phyloP scores from a whole-genome alignment of 805 yeast genomes.

The Candida xyloterini region DNA sequence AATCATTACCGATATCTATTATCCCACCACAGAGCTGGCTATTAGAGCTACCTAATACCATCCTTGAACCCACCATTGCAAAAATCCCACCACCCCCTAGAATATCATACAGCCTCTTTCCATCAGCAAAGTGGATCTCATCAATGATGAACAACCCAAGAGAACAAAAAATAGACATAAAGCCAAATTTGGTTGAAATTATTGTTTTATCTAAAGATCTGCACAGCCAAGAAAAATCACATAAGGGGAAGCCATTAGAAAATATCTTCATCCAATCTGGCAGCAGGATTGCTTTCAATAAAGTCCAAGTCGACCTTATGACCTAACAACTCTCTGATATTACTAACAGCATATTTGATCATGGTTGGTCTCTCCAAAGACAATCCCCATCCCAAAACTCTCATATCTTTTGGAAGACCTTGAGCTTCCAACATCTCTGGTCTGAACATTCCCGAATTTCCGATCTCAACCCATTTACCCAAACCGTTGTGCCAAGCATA shows the following conservation, averaged over 20 bases:
- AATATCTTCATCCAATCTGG: slow-evolving; percentile 83
- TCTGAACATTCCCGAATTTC: slow-evolving; percentile 99
- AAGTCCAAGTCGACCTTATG: slow-evolving; percentile 95
- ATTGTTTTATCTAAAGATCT: background rate
- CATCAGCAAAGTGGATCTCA: slow-evolving; percentile 61
- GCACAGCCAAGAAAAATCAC: background rate
- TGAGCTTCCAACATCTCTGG: slow-evolving; percentile 98
- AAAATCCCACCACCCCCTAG: slow-evolving; percentile 92
- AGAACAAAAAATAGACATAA: slow-evolving; percentile 47
- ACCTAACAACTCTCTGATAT: slow-evolving; percentile 94
- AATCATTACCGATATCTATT: slow-evolving; percentile 77
- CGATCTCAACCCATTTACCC: slow-evolving; percentile 97
- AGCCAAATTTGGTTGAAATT: background rate
- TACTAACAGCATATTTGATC: slow-evolving; percentile 95
- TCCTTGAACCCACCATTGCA: slow-evolving; percentile 71
- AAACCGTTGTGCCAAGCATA: slow-evolving; percentile 95
- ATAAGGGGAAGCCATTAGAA: slow-evolving; percentile 26
- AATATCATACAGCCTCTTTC: slow-evolving; percentile 43
- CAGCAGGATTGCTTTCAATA: slow-evolving; percentile 95
- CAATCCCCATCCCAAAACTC: slow-evolving; percentile 97
- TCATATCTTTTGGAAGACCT: slow-evolving; percentile 93
- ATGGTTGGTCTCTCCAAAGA: slow-evolving; percentile 98
- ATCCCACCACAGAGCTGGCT: slow-evolving; percentile 56
- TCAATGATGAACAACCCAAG: slow-evolving; percentile 91
- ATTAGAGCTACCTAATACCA: slow-evolving; percentile 40